Base-by-base conservation (phyloP, 805 yeast species). In the Candida ascalaphidarum region DNA sequence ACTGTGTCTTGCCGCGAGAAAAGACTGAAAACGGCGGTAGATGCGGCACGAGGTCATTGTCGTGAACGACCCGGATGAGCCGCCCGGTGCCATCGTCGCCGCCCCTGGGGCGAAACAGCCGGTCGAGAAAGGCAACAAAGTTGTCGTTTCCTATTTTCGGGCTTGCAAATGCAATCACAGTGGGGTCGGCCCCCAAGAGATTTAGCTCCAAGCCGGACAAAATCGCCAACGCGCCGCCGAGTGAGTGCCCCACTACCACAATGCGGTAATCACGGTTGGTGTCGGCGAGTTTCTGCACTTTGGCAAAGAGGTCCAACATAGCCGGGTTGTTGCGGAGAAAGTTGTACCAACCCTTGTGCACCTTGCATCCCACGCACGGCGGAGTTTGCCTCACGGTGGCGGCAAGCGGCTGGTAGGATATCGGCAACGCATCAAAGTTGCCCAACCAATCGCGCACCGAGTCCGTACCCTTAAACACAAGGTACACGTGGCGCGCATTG, bases 141-240 rank as follows among this genome's bases (percentile, higher is more conserved):
- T 50, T 47, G 3, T 39, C 37, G 45, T 79, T 76, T 4, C 84
- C 85, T 20, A 81, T 56, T 38, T 71, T 71, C 1, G 89, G 84
- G 10, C 74, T 67, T 2, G 78, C 92, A 52, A 56, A 75, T 1
- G 81, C 62, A 12, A 79, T 50, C 1, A 78, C 71, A 22, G 65
- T 44, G 1, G 81, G 79, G 6, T 68, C 48, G 32, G 54, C 55
- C 0, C 83, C 84, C 44, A 69, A 37, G 12, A 72, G 41, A 31
- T 65, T 52, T 26, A 77, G 58, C 41, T 81, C 92, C 14, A 74
- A 59, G 0, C 81, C 89, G 7, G 72, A 65, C 19, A 82, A 51
- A 4, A 64, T 52, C 2, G 86, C 78, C 28, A 79, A 48, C 0
- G 88, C 86, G 5, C 78, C 94, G 3, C 86, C 88, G 23, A 82